Percentiles rank a stretch among this genome's conserved stretches.
phyloP scores from a whole-genome alignment of 2,329 filamentous ascomycete species.

The Penicillium sp. region DNA sequence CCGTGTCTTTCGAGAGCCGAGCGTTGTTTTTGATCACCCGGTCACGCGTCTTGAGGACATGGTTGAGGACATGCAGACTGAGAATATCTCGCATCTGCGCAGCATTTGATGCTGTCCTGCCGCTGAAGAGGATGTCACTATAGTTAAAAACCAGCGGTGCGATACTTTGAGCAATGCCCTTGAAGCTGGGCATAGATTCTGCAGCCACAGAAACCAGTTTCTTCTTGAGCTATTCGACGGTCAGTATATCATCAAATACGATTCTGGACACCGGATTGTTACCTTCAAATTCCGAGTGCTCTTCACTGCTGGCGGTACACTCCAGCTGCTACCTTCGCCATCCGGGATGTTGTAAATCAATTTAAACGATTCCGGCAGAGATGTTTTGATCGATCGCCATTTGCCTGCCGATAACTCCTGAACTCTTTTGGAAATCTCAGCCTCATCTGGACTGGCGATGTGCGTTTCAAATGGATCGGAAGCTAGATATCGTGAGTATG shows the following conservation, averaged over 20 bases:
- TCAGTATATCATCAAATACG: neutral
- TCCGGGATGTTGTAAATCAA: conserved; percentile 29
- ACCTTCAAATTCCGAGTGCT: conserved; percentile 35
- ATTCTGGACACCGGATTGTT: conserved; percentile 3
- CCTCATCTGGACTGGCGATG: conserved; percentile 66
- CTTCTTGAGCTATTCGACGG: conserved; percentile 63
- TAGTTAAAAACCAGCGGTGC: conserved; percentile 76
- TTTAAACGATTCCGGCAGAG: conserved; percentile 29
- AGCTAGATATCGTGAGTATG: conserved; percentile 30
- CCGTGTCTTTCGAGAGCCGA: conserved; percentile 64
- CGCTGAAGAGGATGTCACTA: conserved; percentile 72
- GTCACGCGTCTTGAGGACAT: conserved; percentile 89
- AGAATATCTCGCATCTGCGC: conserved; percentile 65
- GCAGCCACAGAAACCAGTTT: conserved; percentile 57
- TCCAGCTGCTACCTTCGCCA: conserved; percentile 20
- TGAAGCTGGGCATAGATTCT: conserved; percentile 56
- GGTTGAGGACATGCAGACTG: conserved; percentile 83
- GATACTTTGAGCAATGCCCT: conserved; percentile 60
- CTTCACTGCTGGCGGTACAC: conserved; percentile 27
- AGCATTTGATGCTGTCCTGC: conserved; percentile 66
- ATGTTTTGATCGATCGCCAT: conserved; percentile 45
- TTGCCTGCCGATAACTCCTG: conserved; percentile 45
- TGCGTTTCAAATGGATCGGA: conserved; percentile 76
- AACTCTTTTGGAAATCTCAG: conserved; percentile 51
- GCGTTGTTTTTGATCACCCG: conserved; percentile 89